Evolutionary conservation across 2,329 filamentous ascomycete species (phyloP), one percentile per base, ranked within the genome.

Genomic region (Fusarium coffeatum): DNA sequence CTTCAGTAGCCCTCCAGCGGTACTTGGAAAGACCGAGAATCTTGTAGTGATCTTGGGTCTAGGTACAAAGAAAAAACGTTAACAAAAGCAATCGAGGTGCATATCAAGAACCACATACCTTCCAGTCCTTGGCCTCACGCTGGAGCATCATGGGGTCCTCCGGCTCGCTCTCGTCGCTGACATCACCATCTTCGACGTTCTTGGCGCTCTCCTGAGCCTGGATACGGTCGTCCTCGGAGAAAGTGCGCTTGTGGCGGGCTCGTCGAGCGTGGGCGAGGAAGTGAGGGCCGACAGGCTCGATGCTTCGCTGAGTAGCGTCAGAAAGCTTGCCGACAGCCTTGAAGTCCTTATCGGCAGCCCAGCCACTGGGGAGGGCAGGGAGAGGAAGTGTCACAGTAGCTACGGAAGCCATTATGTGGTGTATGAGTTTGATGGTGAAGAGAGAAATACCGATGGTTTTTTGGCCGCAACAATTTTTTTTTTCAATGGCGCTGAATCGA

Each of bases 111-210:
- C 22, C 10, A 48, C 86, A 72, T 81, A 95, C 93, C 92, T 99
- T 99, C 96, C 96, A 99, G 86, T 99, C 96, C 86, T 99, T 99
- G 78, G 96, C 94, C 80, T 98, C 94, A 58, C 94, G 89, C 80
- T 93, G 88, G 32, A 99, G 89, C 89, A 98, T 92, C 84, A 97
- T 88, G 59, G 93, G 91, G 78, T 98, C 95, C 84, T 99, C 96
- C 30, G 91, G 85, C 85, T 99, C 96, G 82, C 93, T 97, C 81
- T 97, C 93, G 67, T 98, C 94, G 77, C 92, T 93, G 69, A 91
- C 90, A 62, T 98, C 93, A 57, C 93, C 92, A 71, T 96, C 92
- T 82, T 98, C 95, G 58, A 97, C 90, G 83, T 97, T 98, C 89
- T 97, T 97, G 78, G 94, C 94, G 74, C 91, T 94, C 82, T 97